Evolutionary conservation across 495 filamentous ascomycete genomes (phyloP).

Genomic region (Hypomontagnella monticulosa): DNA sequence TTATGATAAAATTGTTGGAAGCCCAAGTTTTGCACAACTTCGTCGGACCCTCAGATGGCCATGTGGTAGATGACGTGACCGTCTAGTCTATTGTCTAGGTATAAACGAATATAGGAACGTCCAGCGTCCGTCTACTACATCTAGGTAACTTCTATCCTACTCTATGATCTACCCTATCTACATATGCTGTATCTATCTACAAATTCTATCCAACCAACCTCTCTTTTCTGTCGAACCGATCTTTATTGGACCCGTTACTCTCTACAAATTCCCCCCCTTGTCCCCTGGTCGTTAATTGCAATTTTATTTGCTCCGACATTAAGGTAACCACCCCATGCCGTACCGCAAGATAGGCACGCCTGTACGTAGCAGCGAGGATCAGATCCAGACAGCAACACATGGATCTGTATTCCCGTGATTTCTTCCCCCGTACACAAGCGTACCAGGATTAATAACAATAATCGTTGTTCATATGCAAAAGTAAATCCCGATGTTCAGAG

Average conservation of each 20-base stretch:
- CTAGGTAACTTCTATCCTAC: background rate
- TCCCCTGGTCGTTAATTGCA: conserved; percentile 11
- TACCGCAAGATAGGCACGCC: conserved; percentile 12
- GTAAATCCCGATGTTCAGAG: conserved; percentile 34
- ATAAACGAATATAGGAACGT: conserved; percentile 7
- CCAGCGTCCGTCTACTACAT: background rate
- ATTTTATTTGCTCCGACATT: conserved; percentile 15
- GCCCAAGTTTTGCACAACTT: background rate
- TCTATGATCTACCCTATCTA: background rate
- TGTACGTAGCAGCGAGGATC: background rate
- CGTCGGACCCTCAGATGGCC: conserved; percentile 9
- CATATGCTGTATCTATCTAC: background rate
- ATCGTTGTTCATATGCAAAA: background rate
- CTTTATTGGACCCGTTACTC: conserved; percentile 21
- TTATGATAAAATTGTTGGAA: no score
- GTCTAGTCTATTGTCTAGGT: conserved; percentile 23
- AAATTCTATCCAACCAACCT: no score
- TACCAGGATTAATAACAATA: background rate
- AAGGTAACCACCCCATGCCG: conserved; percentile 29
- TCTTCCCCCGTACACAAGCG: background rate
- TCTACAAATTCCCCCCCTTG: conserved; percentile 3
- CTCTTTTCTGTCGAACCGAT: background rate
- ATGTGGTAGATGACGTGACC: conserved; percentile 31
- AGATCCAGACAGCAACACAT: conserved; percentile 6
- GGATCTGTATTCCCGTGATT: conserved; percentile 25